Evolutionary conservation across 2,329 filamentous ascomycete species (phyloP), one percentile per base, ranked within the genome.

Genomic region (Botrytis byssoidea): DNA sequence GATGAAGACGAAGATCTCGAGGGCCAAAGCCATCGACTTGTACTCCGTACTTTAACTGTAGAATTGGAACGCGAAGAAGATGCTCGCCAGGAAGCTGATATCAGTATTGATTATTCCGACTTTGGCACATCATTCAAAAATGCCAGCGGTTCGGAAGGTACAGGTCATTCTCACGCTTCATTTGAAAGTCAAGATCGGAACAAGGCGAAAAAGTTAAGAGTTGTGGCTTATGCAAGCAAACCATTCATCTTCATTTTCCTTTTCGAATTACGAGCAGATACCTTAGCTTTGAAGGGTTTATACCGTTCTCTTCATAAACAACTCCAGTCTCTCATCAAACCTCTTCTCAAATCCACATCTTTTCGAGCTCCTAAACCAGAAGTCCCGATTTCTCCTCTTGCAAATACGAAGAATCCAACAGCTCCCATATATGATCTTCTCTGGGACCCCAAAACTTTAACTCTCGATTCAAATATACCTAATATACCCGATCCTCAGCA

Each of bases 171-270:
- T 25, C 75, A 75, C 37, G 44, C 59, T 32, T 78, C 77, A 20
- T 85, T 84, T 74, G 82, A 85, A 76, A 84, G 81, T 74, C 87
- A 87, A 76, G 86, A 89, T 76, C 82, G 83, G 73, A 88, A 86
- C 79, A 88, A 88, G 78, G 83, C 84, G 3, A 84, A 85, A 74
- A 88, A 87, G 77, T 81, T 94, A 60, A 88, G 91, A 0, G 90
- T 93, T 1, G 87, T 94, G 10, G 87, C 94, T 68, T 95, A 94
- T 79, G 88, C 91, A 64, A 89, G 90, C 80, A 88, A 87, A 37
- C 93, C 93, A 0, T 95, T 95, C 82, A 88, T 95, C 66, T 95
- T 93, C 80, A 88, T 91, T 1, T 91, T 96, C 75, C 84, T 96
- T 6, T 95, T 95, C 81, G 83, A 87, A 66, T 83, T 87, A 60